phyloP scores from a whole-genome alignment of 2,329 filamentous ascomycete genomes.

The Aspergillus japonicus region DNA sequence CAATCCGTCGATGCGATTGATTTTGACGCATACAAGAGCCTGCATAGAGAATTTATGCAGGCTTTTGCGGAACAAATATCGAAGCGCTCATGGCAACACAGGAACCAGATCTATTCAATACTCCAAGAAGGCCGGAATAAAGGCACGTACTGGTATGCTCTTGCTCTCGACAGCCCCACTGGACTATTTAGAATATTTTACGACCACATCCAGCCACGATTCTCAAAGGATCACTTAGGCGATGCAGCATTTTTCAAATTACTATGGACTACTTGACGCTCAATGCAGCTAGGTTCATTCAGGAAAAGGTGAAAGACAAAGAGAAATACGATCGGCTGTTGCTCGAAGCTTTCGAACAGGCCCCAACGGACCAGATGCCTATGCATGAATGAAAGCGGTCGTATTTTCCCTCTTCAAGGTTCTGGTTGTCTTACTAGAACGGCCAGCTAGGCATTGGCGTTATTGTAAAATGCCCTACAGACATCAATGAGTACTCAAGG shows the following conservation, averaged over 20 bases:
- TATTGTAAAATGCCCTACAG: too few relatives aligned
- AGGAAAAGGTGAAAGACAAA: slow-evolving; percentile 22
- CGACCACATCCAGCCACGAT: slow-evolving; percentile 25
- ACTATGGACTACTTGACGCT: slow-evolving; percentile 23
- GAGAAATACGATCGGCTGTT: slow-evolving; percentile 20
- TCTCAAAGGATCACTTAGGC: slow-evolving; percentile 19
- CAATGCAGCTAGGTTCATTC: slow-evolving; percentile 15
- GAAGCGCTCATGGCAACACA: background rate
- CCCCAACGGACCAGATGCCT: too few relatives aligned
- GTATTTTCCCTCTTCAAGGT: too few relatives aligned
- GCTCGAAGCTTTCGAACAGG: slow-evolving; percentile 11
- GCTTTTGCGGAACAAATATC: background rate
- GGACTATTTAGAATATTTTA: slow-evolving; percentile 27
- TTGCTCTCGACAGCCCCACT: slow-evolving; percentile 24
- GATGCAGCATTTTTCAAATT: slow-evolving; percentile 18
- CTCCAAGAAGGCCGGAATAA: slow-evolving; percentile 20
- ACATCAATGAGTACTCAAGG: too few relatives aligned
- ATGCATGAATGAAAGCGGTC: too few relatives aligned
- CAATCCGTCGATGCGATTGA: slow-evolving; percentile 19
- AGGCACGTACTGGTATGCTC: slow-evolving; percentile 29
- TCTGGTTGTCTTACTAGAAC: too few relatives aligned
- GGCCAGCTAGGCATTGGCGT: too few relatives aligned
- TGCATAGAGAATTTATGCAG: slow-evolving; percentile 10
- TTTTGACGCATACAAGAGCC: slow-evolving; percentile 2
- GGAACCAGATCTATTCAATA: too few relatives aligned